Evolutionary conservation across 148 eudicot species (phyloP).

Genomic region (Silene conica): DNA sequence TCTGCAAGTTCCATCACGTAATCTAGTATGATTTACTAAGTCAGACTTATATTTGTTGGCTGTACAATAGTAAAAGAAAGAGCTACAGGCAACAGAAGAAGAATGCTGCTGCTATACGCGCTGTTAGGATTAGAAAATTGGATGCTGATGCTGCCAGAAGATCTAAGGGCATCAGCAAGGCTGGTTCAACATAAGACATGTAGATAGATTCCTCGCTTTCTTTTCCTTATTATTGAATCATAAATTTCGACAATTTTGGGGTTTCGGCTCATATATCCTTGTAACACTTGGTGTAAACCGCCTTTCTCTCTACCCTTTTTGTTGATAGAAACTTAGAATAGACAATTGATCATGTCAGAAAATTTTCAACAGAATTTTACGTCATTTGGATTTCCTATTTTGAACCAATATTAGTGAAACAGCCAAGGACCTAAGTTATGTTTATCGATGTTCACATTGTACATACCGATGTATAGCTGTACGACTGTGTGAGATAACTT

Average conservation of each 20-base stretch:
- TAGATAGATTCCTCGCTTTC: neutral
- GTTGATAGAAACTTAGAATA: constrained; percentile 4
- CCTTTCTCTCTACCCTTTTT: neutral
- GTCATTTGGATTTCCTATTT: neutral
- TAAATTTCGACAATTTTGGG: neutral
- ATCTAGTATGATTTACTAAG: neutral
- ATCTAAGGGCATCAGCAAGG: constrained; percentile 34
- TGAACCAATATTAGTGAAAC: too few relatives aligned
- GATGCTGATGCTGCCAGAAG: constrained; percentile 34
- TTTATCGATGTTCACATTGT: too few relatives aligned
- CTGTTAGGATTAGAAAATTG: constrained; percentile 47
- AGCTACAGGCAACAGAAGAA: constrained; percentile 55
- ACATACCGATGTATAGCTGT: too few relatives aligned
- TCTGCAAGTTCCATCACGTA: neutral
- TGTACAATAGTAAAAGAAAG: constrained; percentile 62
- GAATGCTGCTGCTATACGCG: constrained; percentile 57
- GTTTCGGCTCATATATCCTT: constrained; percentile 3
- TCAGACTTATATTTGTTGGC: neutral
- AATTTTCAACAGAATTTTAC: neutral
- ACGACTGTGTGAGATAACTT: too few relatives aligned
- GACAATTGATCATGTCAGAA: constrained; percentile 3
- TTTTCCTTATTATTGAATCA: neutral
- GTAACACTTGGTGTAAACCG: constrained; percentile 1
- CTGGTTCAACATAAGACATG: constrained; percentile 10
- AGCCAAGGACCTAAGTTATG: too few relatives aligned